phyloP scores from a whole-genome alignment of 495 filamentous ascomycete genomes.

The Aspergillus sclerotioniger region DNA sequence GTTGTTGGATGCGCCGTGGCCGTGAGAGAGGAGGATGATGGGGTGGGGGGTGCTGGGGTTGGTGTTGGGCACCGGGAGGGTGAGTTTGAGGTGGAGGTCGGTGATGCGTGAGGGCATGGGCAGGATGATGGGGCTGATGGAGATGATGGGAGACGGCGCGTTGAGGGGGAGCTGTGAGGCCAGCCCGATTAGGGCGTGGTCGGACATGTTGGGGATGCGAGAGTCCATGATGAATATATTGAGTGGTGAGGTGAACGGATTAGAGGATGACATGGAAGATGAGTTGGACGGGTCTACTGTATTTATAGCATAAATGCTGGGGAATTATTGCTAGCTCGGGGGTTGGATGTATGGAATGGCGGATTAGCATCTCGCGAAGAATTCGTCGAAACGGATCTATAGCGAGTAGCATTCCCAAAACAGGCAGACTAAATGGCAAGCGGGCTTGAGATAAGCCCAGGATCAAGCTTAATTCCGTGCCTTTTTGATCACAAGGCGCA shows the following conservation, averaged over 20 bases:
- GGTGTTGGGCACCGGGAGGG: neutral
- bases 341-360: neutral
- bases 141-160: neutral
- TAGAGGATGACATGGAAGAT: no score
- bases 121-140: neutral
- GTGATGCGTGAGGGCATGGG: neutral
- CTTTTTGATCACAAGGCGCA: neutral
- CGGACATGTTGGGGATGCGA: neutral
- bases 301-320: neutral
- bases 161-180: neutral
- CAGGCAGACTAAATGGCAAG: neutral
- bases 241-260: neutral
- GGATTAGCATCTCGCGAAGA: neutral
- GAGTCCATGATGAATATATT: neutral
- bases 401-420: neutral
- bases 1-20: neutral
- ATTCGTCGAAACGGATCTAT: neutral
- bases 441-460: neutral
- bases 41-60: neutral
- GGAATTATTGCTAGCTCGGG: neutral
- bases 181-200: neutral
- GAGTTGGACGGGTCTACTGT: neutral
- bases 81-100: slow-evolving; percentile 1
- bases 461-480: neutral
- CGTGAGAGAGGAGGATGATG: slow-evolving; percentile 3